Evolutionary conservation across 345 rosid genomes (phyloP).

Genomic region (Camelina laxa): DNA sequence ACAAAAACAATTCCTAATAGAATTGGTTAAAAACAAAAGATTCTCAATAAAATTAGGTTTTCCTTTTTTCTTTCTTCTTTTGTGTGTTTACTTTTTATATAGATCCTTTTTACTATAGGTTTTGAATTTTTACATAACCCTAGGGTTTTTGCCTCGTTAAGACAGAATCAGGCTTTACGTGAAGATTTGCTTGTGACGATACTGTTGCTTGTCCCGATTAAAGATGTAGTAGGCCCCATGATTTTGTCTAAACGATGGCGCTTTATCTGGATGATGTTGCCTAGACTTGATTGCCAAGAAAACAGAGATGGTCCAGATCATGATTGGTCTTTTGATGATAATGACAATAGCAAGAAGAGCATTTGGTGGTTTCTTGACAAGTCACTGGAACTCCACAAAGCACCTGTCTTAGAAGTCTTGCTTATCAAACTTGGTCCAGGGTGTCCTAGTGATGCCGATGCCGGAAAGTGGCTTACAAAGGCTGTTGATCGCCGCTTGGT

Average conservation of each 20-base stretch:
- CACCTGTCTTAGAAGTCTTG: neutral
- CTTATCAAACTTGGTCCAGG: neutral
- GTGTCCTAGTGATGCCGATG: conserved; percentile 2
- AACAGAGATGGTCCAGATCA: neutral
- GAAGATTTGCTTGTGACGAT: neutral
- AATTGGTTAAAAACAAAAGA: no score
- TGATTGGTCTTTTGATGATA: neutral
- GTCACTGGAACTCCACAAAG: conserved; percentile 2
- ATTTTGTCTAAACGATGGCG: conserved; percentile 1
- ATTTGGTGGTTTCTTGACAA: conserved; percentile 7
- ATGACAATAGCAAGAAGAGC: neutral
- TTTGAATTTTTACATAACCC: no score
- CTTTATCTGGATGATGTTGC: neutral
- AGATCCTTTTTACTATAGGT: no score
- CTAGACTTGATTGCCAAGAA: neutral
- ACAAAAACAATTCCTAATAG: no score
- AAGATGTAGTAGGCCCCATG: conserved; percentile 6
- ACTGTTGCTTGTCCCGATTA: neutral
- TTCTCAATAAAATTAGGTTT: no score
- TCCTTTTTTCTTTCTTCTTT: no score
- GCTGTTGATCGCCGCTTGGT: neutral
- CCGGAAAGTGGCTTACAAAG: conserved; percentile 14
- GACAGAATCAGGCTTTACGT: neutral
- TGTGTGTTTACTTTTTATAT: no score
- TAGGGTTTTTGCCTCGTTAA: neutral